A percentile compares a stretch with the other conserved stretches of the same genome.
Conservation (phyloP, 208 protist genomes). For the Vickermania spadyakhi region DNA sequence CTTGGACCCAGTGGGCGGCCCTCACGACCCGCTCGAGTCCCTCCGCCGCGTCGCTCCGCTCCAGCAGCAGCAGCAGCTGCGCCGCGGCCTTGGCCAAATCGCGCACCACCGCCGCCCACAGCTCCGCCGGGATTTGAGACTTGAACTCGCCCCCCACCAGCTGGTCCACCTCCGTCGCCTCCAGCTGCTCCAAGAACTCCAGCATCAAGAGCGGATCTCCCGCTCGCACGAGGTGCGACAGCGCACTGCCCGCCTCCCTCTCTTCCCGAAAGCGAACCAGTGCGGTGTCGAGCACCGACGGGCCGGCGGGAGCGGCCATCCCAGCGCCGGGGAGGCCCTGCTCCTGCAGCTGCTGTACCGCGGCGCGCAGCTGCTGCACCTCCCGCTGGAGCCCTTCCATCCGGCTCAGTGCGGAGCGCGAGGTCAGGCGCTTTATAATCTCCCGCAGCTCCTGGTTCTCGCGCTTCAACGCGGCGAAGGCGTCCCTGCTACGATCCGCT, state of each 20-base stretch:
- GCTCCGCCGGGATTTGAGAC: neutral
- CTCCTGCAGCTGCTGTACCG: slow-evolving; percentile 10
- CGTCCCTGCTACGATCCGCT: slow-evolving; percentile 29
- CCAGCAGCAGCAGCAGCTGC: neutral
- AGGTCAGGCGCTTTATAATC: slow-evolving; percentile 40
- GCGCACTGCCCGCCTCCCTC: neutral
- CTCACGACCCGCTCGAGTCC: neutral
- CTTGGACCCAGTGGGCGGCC: neutral
- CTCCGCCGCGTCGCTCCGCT: neutral
- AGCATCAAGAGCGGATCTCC: neutral
- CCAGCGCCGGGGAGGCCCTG: slow-evolving; percentile 2
- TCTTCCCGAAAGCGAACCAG: neutral
- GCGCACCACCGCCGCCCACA: neutral
- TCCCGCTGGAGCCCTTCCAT: slow-evolving; percentile 26
- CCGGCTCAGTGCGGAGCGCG: slow-evolving; percentile 25
- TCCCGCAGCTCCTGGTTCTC: slow-evolving; percentile 57
- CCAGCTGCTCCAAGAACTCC: neutral
- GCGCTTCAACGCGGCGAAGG: slow-evolving; percentile 33
- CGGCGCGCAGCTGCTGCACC: slow-evolving; percentile 30
- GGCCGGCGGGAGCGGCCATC: neutral
- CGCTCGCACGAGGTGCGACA: neutral
- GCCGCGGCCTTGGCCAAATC: neutral
- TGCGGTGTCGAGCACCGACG: neutral
- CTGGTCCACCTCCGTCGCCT: neutral
- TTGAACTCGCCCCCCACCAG: too few species aligned